Percentiles rank a stretch among this genome's conserved stretches.
These are phyloP conservation scores for Pichia sp. DNA, from an alignment of 1,139 yeast genomes.

Conservation along the genomic window DNA sequence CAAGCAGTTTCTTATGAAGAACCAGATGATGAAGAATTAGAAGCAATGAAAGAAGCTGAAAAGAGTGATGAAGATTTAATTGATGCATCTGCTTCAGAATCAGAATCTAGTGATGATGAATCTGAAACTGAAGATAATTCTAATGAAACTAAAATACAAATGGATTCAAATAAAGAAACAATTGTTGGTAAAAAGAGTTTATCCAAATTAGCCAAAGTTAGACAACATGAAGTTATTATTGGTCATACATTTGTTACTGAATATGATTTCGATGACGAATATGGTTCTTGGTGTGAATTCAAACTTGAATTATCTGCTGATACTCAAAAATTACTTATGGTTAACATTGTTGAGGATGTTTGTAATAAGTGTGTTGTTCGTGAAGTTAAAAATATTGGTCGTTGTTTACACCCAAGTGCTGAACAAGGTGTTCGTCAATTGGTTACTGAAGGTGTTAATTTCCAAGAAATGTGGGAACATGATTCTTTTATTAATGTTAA, in stretches of 20 bases:
- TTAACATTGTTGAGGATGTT: constrained; percentile 87
- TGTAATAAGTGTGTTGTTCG: constrained; percentile 90
- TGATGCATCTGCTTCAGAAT: constrained; percentile 38
- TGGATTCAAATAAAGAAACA: constrained; percentile 16
- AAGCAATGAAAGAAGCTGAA: constrained; percentile 78
- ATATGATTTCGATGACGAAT: constrained; percentile 83
- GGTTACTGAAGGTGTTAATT: constrained; percentile 97
- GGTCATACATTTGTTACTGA: constrained; percentile 65
- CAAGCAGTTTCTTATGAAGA: constrained; percentile 91
- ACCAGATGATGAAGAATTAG: constrained; percentile 90
- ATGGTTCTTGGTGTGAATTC: constrained; percentile 92
- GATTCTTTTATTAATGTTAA: constrained; percentile 87
- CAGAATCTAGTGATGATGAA: constrained; percentile 31
- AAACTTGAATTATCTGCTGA: constrained; percentile 77
- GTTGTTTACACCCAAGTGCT: constrained; percentile 83
- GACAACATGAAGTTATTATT: constrained; percentile 77
- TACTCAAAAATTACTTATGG: constrained; percentile 93
- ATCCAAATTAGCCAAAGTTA: constrained; percentile 64
- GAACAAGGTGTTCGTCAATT: constrained; percentile 62
- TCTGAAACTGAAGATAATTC: constrained; percentile 31
- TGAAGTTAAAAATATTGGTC: constrained; percentile 84
- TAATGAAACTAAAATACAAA: constrained; percentile 21
- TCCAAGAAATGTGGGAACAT: constrained; percentile 97
- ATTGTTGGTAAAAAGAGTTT: constrained; percentile 24
- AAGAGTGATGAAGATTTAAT: constrained; percentile 57